These are phyloP conservation scores for Fusarium miscanthi DNA, from an alignment of 2,329 filamentous ascomycete genomes.

Conservation along the genomic window DNA sequence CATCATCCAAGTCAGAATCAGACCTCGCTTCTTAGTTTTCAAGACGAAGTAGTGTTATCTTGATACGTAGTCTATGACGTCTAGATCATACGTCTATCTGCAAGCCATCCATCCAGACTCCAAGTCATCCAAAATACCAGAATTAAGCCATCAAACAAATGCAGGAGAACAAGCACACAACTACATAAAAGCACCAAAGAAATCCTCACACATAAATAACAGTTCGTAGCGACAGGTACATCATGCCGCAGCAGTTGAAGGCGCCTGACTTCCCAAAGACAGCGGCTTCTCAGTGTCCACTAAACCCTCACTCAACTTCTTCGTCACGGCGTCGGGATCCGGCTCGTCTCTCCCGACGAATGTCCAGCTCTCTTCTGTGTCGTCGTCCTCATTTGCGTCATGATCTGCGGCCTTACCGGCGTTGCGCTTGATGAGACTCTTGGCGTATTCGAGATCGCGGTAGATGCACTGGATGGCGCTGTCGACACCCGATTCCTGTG, in stretches of 20 bases:
- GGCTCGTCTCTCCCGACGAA: constrained; percentile 75
- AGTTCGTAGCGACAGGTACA: background rate
- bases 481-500: constrained; percentile 87
- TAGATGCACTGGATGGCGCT: constrained; percentile 93
- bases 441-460: constrained; percentile 93
- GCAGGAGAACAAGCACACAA: background rate
- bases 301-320: constrained; percentile 54
- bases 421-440: constrained; percentile 79
- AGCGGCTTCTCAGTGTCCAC: constrained; percentile 37
- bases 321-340: constrained; percentile 57
- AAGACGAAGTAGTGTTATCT: background rate
- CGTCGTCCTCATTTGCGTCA: constrained; percentile 60
- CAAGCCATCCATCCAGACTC: constrained; percentile 13
- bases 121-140: constrained; percentile 17
- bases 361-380: constrained; percentile 88
- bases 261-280: constrained; percentile 40
- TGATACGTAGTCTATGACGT: constrained; percentile 39
- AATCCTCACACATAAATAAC: background rate
- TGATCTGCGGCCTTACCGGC: constrained; percentile 60
- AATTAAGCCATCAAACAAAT: constrained; percentile 16
- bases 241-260: constrained; percentile 23
- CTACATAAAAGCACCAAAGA: background rate
- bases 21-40: background rate
- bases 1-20: background rate
- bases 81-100: constrained; percentile 39